phyloP scores from a whole-genome alignment of 2,329 filamentous ascomycete genomes.

The Celoporthe dispersa region DNA sequence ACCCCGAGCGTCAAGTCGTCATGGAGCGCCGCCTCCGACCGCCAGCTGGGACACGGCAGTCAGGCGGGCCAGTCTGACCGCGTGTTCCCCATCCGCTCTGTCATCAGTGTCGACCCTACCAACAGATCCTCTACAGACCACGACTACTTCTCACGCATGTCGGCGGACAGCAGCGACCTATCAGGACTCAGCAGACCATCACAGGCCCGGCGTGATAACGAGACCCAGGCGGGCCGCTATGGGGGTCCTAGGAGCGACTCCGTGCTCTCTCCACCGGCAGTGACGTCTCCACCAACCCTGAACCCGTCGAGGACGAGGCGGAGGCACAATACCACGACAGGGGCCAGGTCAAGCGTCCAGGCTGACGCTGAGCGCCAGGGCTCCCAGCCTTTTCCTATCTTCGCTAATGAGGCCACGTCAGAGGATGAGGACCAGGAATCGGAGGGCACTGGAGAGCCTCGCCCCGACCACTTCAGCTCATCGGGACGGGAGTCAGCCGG shows the following conservation, averaged over 20 bases:
- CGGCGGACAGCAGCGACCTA: conserved; percentile 27
- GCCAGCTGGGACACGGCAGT: conserved; percentile 41
- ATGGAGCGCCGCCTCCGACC: conserved; percentile 49
- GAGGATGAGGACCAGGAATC: conserved; percentile 41
- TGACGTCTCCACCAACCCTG: conserved; percentile 25
- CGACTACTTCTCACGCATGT: conserved; percentile 43
- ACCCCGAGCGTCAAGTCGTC: conserved; percentile 41
- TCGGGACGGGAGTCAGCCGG: conserved; percentile 8
- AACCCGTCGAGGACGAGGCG: conserved; percentile 35
- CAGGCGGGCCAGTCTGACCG: conserved; percentile 54
- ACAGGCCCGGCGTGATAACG: conserved; percentile 38
- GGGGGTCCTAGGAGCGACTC: conserved; percentile 30
- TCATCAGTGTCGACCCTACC: conserved; percentile 69
- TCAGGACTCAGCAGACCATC: conserved; percentile 32
- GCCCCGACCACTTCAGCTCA: conserved; percentile 17
- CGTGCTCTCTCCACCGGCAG: conserved; percentile 18
- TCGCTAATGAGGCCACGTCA: conserved; percentile 33
- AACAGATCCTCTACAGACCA: conserved; percentile 44
- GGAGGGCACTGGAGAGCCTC: conserved; percentile 23
- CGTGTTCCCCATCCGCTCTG: conserved; percentile 82
- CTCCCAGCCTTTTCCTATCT: conserved; percentile 39
- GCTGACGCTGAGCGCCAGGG: conserved; percentile 48
- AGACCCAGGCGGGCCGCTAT: conserved; percentile 30
- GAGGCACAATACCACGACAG: conserved; percentile 42
- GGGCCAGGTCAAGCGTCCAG: conserved; percentile 50